Percentiles rank a stretch among this genome's conserved stretches.
phyloP scores from a whole-genome alignment of 495 filamentous ascomycete species.

The Aspergillus sclerotiicarbonarius region DNA sequence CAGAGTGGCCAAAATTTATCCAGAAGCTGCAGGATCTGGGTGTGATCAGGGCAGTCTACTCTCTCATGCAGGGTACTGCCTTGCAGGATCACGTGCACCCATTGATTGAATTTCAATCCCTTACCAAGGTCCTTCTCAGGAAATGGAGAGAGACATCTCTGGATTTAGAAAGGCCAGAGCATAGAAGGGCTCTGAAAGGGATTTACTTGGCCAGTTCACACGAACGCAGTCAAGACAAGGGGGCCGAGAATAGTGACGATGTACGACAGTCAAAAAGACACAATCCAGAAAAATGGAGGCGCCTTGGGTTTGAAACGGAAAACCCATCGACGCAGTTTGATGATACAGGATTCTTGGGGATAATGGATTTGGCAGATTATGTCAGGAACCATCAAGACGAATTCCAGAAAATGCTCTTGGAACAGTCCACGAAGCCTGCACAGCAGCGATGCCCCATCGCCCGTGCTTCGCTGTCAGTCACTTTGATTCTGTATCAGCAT shows the following conservation, averaged over 20 bases:
- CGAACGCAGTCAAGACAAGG: constrained; percentile 41
- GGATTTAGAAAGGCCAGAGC: constrained; percentile 83
- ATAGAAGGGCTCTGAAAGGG: constrained; percentile 80
- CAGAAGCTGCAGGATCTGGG: constrained; percentile 90
- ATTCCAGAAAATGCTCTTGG: constrained; percentile 86
- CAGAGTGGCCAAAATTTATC: constrained; percentile 94
- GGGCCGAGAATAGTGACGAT: constrained; percentile 35
- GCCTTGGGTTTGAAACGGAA: constrained; percentile 90
- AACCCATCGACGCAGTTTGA: constrained; percentile 83
- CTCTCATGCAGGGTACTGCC: constrained; percentile 88
- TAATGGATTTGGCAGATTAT: constrained; percentile 97
- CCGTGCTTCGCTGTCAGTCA: constrained; percentile 82
- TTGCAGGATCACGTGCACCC: constrained; percentile 93
- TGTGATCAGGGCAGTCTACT: constrained; percentile 86
- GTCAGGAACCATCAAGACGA: constrained; percentile 85
- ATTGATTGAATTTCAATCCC: constrained; percentile 85
- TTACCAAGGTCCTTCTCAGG: constrained; percentile 84
- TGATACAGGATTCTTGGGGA: constrained; percentile 81
- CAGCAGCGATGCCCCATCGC: constrained; percentile 85
- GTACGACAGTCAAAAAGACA: constrained; percentile 61
- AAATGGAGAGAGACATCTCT: constrained; percentile 88
- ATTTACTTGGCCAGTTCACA: constrained; percentile 81
- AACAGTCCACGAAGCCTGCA: constrained; percentile 74
- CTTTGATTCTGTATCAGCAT: constrained; percentile 86
- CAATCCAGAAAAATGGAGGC: constrained; percentile 90